Evolutionary conservation across 441 rosid species (phyloP).

Genomic region (Pelargonium fulgidum): DNA sequence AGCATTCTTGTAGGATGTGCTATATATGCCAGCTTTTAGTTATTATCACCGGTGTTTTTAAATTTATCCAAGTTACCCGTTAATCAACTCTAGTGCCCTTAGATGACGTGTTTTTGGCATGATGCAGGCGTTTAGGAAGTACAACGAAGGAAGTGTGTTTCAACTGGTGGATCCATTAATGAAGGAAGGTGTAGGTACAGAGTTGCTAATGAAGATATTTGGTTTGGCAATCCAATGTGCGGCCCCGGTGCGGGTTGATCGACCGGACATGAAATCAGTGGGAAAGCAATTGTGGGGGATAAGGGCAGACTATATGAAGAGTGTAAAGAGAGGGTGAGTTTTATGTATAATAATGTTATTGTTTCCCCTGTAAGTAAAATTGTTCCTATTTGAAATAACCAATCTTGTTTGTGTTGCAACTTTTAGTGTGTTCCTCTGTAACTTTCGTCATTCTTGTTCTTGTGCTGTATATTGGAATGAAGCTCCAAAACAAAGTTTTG

Average conservation of each 20-base stretch:
- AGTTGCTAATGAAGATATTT: conserved; percentile 50
- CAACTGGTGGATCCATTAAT: conserved; percentile 57
- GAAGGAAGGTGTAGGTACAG: conserved; percentile 44
- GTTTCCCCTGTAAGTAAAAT: neutral
- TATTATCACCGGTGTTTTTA: too few species aligned
- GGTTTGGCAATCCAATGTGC: conserved; percentile 80
- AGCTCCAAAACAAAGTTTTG: neutral
- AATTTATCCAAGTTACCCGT: neutral
- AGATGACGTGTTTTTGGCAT: conserved; percentile 1
- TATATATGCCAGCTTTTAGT: too few species aligned
- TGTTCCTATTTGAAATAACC: neutral
- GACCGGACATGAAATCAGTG: conserved; percentile 79
- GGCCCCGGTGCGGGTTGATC: conserved; percentile 60
- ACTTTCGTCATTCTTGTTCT: neutral
- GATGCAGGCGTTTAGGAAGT: conserved; percentile 64
- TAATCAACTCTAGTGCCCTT: neutral
- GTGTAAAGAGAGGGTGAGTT: conserved; percentile 21
- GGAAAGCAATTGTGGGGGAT: conserved; percentile 81
- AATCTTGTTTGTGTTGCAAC: neutral
- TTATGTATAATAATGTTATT: neutral
- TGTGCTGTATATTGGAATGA: neutral
- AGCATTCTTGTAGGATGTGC: neutral
- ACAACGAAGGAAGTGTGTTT: conserved; percentile 46
- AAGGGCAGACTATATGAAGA: conserved; percentile 62
- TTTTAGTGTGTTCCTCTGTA: neutral